Conservation (phyloP, 768 basidiomycete genomes). For the Kwoniella shandongensis region DNA sequence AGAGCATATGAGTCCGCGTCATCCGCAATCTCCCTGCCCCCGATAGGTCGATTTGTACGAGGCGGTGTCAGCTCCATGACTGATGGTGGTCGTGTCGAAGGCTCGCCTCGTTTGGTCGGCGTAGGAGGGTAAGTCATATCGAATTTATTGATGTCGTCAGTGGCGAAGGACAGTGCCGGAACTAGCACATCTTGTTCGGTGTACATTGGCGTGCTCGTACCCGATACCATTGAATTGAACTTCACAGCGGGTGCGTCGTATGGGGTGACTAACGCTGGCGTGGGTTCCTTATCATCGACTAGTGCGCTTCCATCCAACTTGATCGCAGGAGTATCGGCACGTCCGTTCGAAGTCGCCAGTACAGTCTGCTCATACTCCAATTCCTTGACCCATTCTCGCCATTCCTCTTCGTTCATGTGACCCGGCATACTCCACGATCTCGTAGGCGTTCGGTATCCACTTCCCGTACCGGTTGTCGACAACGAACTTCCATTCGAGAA, state of each 20-base stretch:
- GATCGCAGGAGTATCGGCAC: constrained; percentile 7
- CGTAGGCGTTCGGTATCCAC: constrained; percentile 4
- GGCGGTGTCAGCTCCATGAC: neutral
- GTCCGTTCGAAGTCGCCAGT: neutral
- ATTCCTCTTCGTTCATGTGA: constrained; percentile 39
- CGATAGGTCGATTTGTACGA: neutral
- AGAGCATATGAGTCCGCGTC: constrained; percentile 44
- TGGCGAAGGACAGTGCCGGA: neutral
- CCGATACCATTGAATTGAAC: neutral
- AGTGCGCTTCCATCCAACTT: constrained; percentile 7
- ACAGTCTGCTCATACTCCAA: constrained; percentile 20
- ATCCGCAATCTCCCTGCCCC: constrained; percentile 41
- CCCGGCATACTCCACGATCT: constrained; percentile 39
- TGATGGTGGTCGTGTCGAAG: constrained; percentile 10
- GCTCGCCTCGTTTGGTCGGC: constrained; percentile 11
- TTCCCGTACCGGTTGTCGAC: constrained; percentile 1
- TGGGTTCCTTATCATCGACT: no score
- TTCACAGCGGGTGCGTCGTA: neutral
- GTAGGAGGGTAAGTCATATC: constrained; percentile 14
- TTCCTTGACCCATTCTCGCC: constrained; percentile 35
- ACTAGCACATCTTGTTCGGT: constrained; percentile 6
- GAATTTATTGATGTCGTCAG: neutral
- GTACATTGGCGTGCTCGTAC: constrained; percentile 12
- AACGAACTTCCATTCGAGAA: constrained; percentile 12
- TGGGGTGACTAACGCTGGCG: no score